Base-by-base conservation (phyloP, 2,329 filamentous ascomycete species). In the Exophiala spinifera region DNA sequence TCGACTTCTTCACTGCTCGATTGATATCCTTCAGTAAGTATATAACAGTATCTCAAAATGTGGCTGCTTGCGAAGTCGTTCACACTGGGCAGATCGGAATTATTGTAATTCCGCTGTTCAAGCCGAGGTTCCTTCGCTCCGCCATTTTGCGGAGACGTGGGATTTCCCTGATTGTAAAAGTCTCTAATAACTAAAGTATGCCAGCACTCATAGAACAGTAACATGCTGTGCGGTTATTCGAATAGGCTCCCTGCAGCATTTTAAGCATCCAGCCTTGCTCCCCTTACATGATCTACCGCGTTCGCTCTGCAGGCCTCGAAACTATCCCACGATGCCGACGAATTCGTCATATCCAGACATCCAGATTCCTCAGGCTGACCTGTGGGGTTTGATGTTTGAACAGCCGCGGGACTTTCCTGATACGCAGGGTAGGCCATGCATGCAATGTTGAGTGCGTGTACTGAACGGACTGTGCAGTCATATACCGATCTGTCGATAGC, bases 301-400 rank as follows among this genome's bases (percentile, higher is more conserved):
- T 4, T n/a, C 23, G n/a, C 14, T 10, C 4, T 34, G 20, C 17
- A 48, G 15, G 25, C 14, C 36, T 19, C 15, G n/a, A 14, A 13
- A 11, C 33, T 7, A 14, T 17, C 23, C 51, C 34, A 52, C 15
- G 34, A 95, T 95, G 90, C 86, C 88, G 57, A 79, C 85, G 65
- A 75, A 82, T 44, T 91, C 89, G 2, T 73, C 74, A 1, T 89
- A 85, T 66, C 77, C 83, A 1, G 70, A 77, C 6, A 65, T 94
- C 34, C 76, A 84, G 17, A 85, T 96, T 37, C 91, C 91, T 0
- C 74, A 86, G 62, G 72, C 85, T 51, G 90, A 95, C 69, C 68
- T 95, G 46, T 96, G 89, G 88, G 79, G 79, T 0, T 84, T 91
- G 54, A 61, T 64, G 61, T 64, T 64, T 49, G 60, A 62, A 39